These are phyloP conservation scores for Steccherinum ochraceum DNA, from an alignment of 768 basidiomycete genomes.

Conservation along the genomic window DNA sequence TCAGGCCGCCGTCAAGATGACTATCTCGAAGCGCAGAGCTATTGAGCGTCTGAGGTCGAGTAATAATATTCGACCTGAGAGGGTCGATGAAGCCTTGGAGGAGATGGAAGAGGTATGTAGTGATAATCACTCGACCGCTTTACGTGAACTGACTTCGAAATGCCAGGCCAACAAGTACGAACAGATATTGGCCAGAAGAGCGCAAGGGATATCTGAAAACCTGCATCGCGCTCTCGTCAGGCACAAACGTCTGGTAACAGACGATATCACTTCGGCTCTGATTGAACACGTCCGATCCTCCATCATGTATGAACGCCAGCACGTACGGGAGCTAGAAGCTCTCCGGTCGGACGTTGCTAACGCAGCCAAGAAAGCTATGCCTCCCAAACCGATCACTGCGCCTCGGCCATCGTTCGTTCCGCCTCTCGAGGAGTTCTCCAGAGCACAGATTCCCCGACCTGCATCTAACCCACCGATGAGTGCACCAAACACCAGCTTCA, in stretches of 20 bases:
- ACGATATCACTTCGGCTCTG: conserved; percentile 84
- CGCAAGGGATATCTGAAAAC: conserved; percentile 91
- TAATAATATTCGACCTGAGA: conserved; percentile 77
- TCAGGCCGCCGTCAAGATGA: conserved; percentile 85
- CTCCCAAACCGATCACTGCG: conserved; percentile 38
- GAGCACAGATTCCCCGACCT: conserved; percentile 22
- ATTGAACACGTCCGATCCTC: conserved; percentile 91
- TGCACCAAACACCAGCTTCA: conserved; percentile 11
- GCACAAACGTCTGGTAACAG: conserved; percentile 83
- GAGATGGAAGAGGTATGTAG: conserved; percentile 81
- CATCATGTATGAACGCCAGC: conserved; percentile 87
- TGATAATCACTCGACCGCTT: neutral
- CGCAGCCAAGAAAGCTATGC: conserved; percentile 54
- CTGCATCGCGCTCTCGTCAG: conserved; percentile 80
- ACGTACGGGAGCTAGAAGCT: conserved; percentile 82
- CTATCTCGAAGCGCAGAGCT: conserved; percentile 87
- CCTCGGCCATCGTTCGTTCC: conserved; percentile 59
- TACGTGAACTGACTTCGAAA: conserved; percentile 1
- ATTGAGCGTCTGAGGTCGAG: conserved; percentile 87
- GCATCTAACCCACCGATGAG: conserved; percentile 16
- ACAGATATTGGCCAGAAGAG: conserved; percentile 73
- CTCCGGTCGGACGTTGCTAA: conserved; percentile 69
- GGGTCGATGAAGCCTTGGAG: conserved; percentile 86
- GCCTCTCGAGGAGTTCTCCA: conserved; percentile 56
- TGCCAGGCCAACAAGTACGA: conserved; percentile 87